These are phyloP conservation scores for Maudiozyma humilis DNA, from an alignment of 1,139 yeast species.

Conservation along the genomic window DNA sequence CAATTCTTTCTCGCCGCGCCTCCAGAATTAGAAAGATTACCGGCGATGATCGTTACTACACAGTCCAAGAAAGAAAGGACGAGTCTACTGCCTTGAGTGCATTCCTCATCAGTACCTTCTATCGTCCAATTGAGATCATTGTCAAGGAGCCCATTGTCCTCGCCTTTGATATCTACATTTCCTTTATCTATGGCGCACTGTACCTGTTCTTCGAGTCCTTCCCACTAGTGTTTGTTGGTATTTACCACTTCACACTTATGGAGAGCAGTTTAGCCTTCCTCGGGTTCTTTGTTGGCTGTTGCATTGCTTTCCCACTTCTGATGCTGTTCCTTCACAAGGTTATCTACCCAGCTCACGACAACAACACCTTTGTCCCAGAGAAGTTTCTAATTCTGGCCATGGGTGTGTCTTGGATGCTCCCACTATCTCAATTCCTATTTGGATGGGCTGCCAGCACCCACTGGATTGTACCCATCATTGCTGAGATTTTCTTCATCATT, in stretches of 20 bases:
- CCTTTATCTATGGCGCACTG: slow-evolving; percentile 46
- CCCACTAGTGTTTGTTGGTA: slow-evolving; percentile 45
- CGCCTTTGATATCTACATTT: slow-evolving; percentile 34
- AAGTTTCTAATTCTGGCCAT: slow-evolving; percentile 13
- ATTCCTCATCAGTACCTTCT: slow-evolving; percentile 38
- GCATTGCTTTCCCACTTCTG: slow-evolving; percentile 13
- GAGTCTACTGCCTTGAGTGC: slow-evolving; percentile 27
- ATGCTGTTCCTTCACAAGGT: slow-evolving; percentile 11
- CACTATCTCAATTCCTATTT: slow-evolving; percentile 17
- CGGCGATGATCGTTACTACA: slow-evolving; percentile 37
- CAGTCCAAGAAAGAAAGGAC: slow-evolving; percentile 31
- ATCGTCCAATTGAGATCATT: slow-evolving; percentile 42
- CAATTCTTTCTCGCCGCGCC: slow-evolving; percentile 43
- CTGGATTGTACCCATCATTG: slow-evolving; percentile 41
- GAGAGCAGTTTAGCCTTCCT: slow-evolving; percentile 19
- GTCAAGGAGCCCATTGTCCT: slow-evolving; percentile 22
- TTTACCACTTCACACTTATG: slow-evolving; percentile 38
- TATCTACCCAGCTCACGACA: slow-evolving; percentile 11
- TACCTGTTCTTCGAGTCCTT: slow-evolving; percentile 57
- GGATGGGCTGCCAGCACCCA: slow-evolving; percentile 44
- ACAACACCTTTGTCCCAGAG: slow-evolving; percentile 17
- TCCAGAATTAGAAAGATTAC: slow-evolving; percentile 39
- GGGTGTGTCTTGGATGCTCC: slow-evolving; percentile 15
- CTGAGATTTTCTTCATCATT: slow-evolving; percentile 36
- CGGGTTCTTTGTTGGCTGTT: slow-evolving; percentile 23